Percentiles rank a stretch among this genome's conserved stretches.
Evolutionary conservation across 345 rosid species (phyloP).

Genomic region (Aegle marmelos): DNA sequence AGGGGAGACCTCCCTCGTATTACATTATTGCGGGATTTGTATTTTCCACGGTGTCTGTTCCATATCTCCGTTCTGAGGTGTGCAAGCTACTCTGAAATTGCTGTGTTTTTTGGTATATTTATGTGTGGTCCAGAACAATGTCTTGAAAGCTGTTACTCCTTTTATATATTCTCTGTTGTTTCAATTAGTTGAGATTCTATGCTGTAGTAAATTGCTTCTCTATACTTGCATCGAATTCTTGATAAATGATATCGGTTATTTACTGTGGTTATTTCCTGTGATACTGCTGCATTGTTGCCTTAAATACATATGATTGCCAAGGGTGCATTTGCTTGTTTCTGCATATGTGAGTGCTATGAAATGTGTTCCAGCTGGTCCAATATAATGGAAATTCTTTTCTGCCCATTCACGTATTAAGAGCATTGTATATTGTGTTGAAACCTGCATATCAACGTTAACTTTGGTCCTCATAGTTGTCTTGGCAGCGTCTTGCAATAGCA

Average conservation of each 20-base stretch:
- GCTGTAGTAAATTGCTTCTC: neutral
- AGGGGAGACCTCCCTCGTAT: conserved; percentile 61
- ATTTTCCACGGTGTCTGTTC: conserved; percentile 56
- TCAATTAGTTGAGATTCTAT: neutral
- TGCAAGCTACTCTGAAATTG: neutral
- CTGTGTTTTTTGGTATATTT: neutral
- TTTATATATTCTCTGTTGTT: neutral
- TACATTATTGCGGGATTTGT: conserved; percentile 74
- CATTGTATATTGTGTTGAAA: neutral
- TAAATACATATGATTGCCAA: neutral
- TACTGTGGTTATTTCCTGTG: neutral
- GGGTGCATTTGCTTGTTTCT: neutral
- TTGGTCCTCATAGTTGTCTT: neutral
- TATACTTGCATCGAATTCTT: neutral
- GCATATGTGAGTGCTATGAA: neutral
- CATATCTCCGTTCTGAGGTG: conserved; percentile 63
- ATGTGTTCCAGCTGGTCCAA: neutral
- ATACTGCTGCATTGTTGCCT: neutral
- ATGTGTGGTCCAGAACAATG: neutral
- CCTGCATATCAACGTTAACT: neutral
- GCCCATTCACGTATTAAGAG: neutral
- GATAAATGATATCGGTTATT: neutral
- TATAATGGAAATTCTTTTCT: neutral
- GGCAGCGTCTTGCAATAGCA: neutral
- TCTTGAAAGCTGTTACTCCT: neutral